These are phyloP conservation scores for Aristolochia californica DNA, from an alignment of 164 flowering plant species.

Conservation along the genomic window DNA sequence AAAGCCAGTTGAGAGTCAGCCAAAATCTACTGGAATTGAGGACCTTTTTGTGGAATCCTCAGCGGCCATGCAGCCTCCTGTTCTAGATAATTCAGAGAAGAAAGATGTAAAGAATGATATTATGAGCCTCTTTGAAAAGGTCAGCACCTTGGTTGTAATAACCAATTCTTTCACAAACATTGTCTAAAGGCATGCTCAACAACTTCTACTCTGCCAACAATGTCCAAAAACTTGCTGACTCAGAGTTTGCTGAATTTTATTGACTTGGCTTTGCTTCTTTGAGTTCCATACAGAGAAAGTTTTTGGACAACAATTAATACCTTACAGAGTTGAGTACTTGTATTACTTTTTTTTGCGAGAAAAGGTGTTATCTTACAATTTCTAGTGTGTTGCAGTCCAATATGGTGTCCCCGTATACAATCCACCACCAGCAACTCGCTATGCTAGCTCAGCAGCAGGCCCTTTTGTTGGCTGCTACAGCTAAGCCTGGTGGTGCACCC, in stretches of 20 bases:
- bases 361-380: not conserved
- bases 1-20: constrained; percentile 33
- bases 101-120: constrained; percentile 73
- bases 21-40: constrained; percentile 47
- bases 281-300: not conserved
- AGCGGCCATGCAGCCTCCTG: constrained; percentile 10
- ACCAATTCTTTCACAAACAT: not conserved
- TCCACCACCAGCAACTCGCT: constrained; percentile 86
- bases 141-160: not conserved
- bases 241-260: no score
- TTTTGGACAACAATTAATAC: not conserved
- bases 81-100: constrained; percentile 45
- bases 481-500: constrained; percentile 30
- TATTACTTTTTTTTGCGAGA: not conserved
- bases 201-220: not conserved
- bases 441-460: constrained; percentile 83
- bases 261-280: no score
- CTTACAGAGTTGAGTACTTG: not conserved
- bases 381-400: constrained; percentile 44
- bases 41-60: constrained; percentile 62
- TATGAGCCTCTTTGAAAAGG: constrained; percentile 98
- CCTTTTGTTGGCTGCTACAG: constrained; percentile 80
- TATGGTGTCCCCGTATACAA: constrained; percentile 74
- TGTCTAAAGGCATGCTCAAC: not conserved
- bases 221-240: not conserved